Evolutionary conservation across 352 stramenopile genomes (phyloP).

Genomic region (Globisporangium perplexum): DNA sequence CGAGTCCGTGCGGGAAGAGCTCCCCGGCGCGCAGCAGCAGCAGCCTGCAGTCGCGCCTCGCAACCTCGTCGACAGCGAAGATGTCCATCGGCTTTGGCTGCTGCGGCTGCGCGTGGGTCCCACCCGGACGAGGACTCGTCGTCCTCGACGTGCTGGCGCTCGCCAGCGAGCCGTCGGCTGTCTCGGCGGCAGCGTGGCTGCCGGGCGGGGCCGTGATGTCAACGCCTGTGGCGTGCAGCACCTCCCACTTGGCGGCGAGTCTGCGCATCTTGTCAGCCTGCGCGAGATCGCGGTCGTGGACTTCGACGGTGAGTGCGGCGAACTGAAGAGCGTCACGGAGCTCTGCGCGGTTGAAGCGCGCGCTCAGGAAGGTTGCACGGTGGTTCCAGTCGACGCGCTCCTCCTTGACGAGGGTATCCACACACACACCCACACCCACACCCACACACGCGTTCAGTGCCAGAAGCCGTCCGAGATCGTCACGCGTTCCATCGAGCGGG

Average conservation of each 20-base stretch:
- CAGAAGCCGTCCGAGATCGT: not conserved
- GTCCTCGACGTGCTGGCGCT: conserved; percentile 9
- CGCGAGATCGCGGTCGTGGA: conserved; percentile 67
- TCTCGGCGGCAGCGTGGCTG: not conserved
- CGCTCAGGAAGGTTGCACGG: conserved; percentile 48
- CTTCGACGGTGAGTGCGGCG: conserved; percentile 32
- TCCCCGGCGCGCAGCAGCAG: conserved; percentile 37
- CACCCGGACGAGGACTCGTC: conserved; percentile 10
- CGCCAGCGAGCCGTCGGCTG: not conserved
- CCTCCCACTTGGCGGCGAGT: conserved; percentile 59
- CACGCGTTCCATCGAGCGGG: not conserved
- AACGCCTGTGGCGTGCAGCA: conserved; percentile 30
- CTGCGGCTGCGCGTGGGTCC: conserved; percentile 1
- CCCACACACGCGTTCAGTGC: not conserved
- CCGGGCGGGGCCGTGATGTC: conserved; percentile 11
- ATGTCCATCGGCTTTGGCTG: conserved; percentile 32
- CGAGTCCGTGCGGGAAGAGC: conserved; percentile 46
- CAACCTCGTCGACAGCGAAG: conserved; percentile 53
- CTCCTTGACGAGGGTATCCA: conserved; percentile 3
- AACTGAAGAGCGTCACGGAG: conserved; percentile 50
- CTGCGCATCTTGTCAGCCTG: conserved; percentile 26
- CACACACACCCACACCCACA: no score
- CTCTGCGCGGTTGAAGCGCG: conserved; percentile 26
- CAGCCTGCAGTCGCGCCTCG: conserved; percentile 38
- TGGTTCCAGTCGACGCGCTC: conserved; percentile 34